Evolutionary conservation across 768 basidiomycete genomes (phyloP).

Genomic region (Russula abietina): DNA sequence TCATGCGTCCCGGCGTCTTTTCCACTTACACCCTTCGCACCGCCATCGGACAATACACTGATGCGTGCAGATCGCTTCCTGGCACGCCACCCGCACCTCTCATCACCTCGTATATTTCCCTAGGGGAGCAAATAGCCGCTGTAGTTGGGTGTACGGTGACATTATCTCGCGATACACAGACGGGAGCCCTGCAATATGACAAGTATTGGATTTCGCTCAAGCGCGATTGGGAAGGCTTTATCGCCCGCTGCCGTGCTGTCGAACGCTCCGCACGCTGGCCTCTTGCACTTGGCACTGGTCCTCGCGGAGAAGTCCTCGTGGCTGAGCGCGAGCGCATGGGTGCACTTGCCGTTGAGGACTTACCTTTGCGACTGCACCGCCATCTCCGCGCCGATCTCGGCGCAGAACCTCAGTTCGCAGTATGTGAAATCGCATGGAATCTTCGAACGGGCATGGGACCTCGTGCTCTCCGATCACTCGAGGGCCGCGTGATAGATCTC

Average conservation of each 20-base stretch:
- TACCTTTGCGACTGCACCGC: slow-evolving; percentile 53
- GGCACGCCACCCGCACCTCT: slow-evolving; percentile 53
- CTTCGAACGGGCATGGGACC: slow-evolving; percentile 50
- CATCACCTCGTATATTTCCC: slow-evolving; percentile 53
- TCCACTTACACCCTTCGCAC: slow-evolving; percentile 74
- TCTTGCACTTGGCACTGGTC: slow-evolving; percentile 51
- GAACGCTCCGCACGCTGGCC: slow-evolving; percentile 84
- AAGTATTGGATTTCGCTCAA: slow-evolving; percentile 82
- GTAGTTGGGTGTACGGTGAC: slow-evolving; percentile 84
- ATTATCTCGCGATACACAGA: slow-evolving; percentile 65
- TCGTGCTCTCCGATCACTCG: slow-evolving; percentile 36
- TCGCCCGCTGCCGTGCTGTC: slow-evolving; percentile 84
- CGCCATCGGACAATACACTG: slow-evolving; percentile 78
- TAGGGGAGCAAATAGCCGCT: slow-evolving; percentile 70
- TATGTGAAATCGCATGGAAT: slow-evolving; percentile 60
- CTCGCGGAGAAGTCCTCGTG: slow-evolving; percentile 45
- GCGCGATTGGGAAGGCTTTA: slow-evolving; percentile 93
- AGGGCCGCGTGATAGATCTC: slow-evolving; percentile 54
- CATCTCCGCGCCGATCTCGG: slow-evolving; percentile 40
- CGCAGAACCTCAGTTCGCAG: slow-evolving; percentile 47
- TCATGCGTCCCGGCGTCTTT: slow-evolving; percentile 86
- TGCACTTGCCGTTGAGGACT: slow-evolving; percentile 56
- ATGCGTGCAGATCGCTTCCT: slow-evolving; percentile 61
- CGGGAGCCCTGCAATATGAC: slow-evolving; percentile 70
- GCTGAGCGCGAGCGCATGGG: slow-evolving; percentile 77